Evolutionary conservation across 352 stramenopile genomes (phyloP).

Genomic region (Pythium aphanidermatum): DNA sequence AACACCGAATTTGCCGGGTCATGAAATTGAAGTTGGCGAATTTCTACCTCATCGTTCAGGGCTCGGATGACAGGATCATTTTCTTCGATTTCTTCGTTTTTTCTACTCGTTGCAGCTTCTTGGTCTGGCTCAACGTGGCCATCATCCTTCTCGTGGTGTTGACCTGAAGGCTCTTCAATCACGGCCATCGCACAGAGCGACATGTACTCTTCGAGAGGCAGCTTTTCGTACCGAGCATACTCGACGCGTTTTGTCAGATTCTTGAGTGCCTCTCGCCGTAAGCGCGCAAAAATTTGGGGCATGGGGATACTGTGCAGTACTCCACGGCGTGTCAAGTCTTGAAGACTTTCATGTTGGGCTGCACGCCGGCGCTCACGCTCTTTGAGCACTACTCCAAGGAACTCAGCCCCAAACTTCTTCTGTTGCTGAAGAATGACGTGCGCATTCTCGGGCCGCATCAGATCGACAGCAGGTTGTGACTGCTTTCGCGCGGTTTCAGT

Average conservation of each 20-base stretch:
- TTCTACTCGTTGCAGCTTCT: background rate
- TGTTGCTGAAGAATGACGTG: slow-evolving; percentile 8
- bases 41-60: slow-evolving; percentile 13
- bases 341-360: slow-evolving; percentile 21
- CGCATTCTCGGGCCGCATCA: background rate
- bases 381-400: slow-evolving; percentile 28
- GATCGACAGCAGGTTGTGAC: background rate
- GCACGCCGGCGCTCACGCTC: slow-evolving; percentile 32
- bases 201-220: slow-evolving; percentile 57
- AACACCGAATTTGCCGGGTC: slow-evolving; percentile 11
- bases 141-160: background rate
- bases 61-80: slow-evolving; percentile 3
- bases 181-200: slow-evolving; percentile 41
- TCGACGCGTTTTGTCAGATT: slow-evolving; percentile 39
- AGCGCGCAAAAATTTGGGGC: slow-evolving; percentile 46
- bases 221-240: slow-evolving; percentile 36
- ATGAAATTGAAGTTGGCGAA: slow-evolving; percentile 13
- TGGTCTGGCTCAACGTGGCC: slow-evolving; percentile 3
- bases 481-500: slow-evolving; percentile 2
- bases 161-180: slow-evolving; percentile 7
- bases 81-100: slow-evolving; percentile 3
- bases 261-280: slow-evolving; percentile 43
- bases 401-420: slow-evolving; percentile 22
- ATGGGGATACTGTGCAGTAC: slow-evolving; percentile 31
- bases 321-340: slow-evolving; percentile 22